Base-by-base conservation (phyloP, 1,284 basidiomycete genomes). In the Ceratobasidium sp. region DNA sequence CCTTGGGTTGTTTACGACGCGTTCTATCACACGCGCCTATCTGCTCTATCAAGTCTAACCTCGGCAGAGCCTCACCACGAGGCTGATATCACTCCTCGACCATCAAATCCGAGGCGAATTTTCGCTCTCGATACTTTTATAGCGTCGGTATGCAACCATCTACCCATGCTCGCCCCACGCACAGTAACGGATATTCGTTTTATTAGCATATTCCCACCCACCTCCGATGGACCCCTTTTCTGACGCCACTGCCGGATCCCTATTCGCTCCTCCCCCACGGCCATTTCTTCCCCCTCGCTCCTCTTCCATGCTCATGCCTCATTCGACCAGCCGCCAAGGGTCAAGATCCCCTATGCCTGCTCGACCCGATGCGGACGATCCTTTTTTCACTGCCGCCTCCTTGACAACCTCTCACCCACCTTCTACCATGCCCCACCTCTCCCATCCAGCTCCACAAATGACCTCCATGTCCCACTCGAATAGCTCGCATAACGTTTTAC, bases 201-300 rank as follows among this genome's bases (percentile, higher is more conserved):
- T 59, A 43, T 59, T 59, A 44, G 35, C 41, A 59, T 58, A 59
- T 59, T 59, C 38, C 35, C 57, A 59, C 57, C 23, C 32, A 23
- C 57, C 49, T 21, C 35, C 18, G 46, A 66, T 69, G 64, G 64
- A 69, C 52, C 64, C 64, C 35, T 69, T 44, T 38, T 59, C 57
- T 26, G n/a, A 43, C 41, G 38, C 63, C 35, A 55, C 49, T 26
- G 63, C 63, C 49, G 64, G 64, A 2, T 55, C 64, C 16, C 52
- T 69, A 69, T 69, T 69, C 52, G 64, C 64, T 55, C 64, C 64
- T 30, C 11, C 47, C 21, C 21, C 50, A 32, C 28, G 8, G n/a
- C 9, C 64, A 8, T 35, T 44, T 28, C 61, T 13, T 26, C 49
- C 49, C 18, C 9, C 49, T 50, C 49, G 49, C 28, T 50, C 49